Base-by-base conservation (phyloP, 163 green algal species). In the Botryococcus braunii region DNA sequence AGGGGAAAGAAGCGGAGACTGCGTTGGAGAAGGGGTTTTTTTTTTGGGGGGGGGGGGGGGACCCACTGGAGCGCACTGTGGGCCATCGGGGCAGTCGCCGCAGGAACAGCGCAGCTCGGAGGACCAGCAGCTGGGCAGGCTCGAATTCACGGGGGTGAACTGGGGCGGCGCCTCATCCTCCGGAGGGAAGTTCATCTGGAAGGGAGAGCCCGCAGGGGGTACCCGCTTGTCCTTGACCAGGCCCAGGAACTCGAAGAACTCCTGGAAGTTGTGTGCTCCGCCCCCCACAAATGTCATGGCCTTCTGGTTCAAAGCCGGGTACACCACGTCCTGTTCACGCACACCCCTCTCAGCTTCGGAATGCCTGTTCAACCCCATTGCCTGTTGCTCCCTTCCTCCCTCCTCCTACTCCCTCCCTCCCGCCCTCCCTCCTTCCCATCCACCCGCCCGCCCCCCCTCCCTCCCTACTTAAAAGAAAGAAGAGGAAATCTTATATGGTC, bases 311-410 rank as follows among this genome's bases (percentile, higher is more conserved):
- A 86, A 79, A 0, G 83, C 72, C 0, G 88, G 80, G 70, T 92
- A 96, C 46, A 93, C 93, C 17, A 96, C 90, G 52, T 97, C 89
- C 81, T 92, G 80, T n/a, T n/a, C n/a, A n/a, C n/a, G n/a, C n/a
- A n/a, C n/a, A n/a, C n/a, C n/a, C n/a, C n/a, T n/a, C n/a, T n/a
- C n/a, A n/a, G n/a, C n/a, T n/a, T n/a, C n/a, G n/a, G n/a, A n/a
- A n/a, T n/a, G n/a, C n/a, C n/a, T n/a, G n/a, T n/a, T n/a, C n/a
- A n/a, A n/a, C n/a, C n/a, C n/a, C n/a, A n/a, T n/a, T n/a, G n/a
- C n/a, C n/a, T n/a, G n/a, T n/a, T n/a, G n/a, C n/a, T n/a, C n/a
- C n/a, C n/a, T n/a, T n/a, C n/a, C n/a, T n/a, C n/a, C n/a, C n/a
- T n/a, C n/a, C n/a, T n/a, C n/a, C n/a, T n/a, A n/a, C n/a, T n/a